Evolutionary conservation across 108 stramenopile species (phyloP).

Genomic region (Nitzschia sp.): DNA sequence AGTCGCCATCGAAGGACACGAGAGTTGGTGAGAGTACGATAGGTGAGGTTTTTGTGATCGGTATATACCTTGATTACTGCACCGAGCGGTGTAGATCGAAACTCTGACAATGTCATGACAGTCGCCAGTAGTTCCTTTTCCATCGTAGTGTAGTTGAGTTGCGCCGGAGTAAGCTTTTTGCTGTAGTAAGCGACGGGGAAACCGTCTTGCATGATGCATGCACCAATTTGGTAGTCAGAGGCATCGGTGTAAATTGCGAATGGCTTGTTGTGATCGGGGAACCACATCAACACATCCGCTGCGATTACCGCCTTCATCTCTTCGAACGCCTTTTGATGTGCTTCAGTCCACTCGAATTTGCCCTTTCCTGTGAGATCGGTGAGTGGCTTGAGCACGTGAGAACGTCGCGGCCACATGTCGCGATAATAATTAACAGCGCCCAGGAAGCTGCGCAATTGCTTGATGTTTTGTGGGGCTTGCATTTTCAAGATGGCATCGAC

Average conservation of each 20-base stretch:
- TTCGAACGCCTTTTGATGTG: constrained; percentile 38
- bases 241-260: constrained; percentile 58
- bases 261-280: constrained; percentile 43
- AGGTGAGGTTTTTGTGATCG: no score
- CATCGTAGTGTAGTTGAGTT: constrained; percentile 39
- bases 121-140: constrained; percentile 50
- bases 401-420: no score
- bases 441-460: no score
- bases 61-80: constrained; percentile 22
- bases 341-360: constrained; percentile 19
- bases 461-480: constrained; percentile 20
- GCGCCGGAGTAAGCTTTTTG: constrained; percentile 38
- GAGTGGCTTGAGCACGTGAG: constrained; percentile 37
- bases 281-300: constrained; percentile 31
- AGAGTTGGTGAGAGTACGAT: constrained; percentile 19
- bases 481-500: constrained; percentile 41
- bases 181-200: constrained; percentile 47
- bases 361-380: constrained; percentile 18
- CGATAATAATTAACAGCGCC: constrained; percentile 54
- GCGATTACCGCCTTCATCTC: constrained; percentile 48
- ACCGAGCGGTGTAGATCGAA: constrained; percentile 39
- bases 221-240: constrained; percentile 43
- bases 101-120: constrained; percentile 46
- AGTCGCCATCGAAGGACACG: constrained; percentile 51
- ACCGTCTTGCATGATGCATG: constrained; percentile 40